A percentile compares a stretch with the other conserved stretches of the same genome.
Conservation (phyloP, 106 monocot genomes). For the Gastrodia elata region DNA sequence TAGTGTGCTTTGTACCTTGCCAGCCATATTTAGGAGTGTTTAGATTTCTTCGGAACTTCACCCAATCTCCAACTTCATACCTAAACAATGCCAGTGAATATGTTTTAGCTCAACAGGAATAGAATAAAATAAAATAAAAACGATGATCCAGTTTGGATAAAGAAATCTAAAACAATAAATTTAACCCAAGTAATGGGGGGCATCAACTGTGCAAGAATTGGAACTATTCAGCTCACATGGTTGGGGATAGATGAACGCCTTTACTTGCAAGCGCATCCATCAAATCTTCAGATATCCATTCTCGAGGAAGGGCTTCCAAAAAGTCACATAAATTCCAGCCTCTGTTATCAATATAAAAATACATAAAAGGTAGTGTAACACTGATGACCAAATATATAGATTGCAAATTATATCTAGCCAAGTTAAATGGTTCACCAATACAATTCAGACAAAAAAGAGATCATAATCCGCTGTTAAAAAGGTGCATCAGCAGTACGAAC, state of each 20-base stretch:
- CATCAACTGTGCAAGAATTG: background rate
- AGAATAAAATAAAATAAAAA: background rate
- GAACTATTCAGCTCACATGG: conserved; percentile 46
- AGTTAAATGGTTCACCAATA: background rate
- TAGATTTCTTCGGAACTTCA: conserved; percentile 71
- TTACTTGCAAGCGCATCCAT: conserved; percentile 80
- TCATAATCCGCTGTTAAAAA: background rate
- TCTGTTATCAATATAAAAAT: conserved; percentile 30
- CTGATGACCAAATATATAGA: background rate
- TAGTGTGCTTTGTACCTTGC: conserved; percentile 78
- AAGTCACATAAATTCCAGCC: conserved; percentile 89
- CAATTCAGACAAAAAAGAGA: background rate
- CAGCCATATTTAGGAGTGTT: conserved; percentile 61
- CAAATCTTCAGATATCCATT: conserved; percentile 98
- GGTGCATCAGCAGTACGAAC: background rate
- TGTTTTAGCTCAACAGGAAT: background rate
- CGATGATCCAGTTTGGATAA: background rate
- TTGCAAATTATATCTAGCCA: background rate
- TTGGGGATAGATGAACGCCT: conserved; percentile 89
- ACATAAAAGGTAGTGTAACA: background rate
- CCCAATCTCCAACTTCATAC: conserved; percentile 91
- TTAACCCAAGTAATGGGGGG: background rate
- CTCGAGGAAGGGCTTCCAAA: conserved; percentile 82
- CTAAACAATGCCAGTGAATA: conserved; percentile 25
- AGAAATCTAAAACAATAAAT: background rate